Evolutionary conservation across 1,284 basidiomycete genomes (phyloP).

Genomic region (Ceratobasidium theobromae): DNA sequence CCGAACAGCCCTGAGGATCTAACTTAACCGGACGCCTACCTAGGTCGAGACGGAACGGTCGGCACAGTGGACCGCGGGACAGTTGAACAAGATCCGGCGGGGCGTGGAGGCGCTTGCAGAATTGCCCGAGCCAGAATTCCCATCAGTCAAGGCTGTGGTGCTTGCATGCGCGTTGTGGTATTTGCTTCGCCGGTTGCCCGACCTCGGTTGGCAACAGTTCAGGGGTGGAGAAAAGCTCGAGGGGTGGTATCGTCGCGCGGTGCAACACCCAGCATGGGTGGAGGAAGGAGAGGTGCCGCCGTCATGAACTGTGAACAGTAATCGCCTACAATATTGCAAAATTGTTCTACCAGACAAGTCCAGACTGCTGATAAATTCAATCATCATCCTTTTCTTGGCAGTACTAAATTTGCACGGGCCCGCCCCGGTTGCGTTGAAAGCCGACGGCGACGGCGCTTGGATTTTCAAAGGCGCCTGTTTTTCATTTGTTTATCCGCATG

Average conservation of each 20-base stretch:
- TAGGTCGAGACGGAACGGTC: slow-evolving; percentile 4
- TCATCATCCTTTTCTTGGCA: too few relatives aligned
- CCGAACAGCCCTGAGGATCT: background rate
- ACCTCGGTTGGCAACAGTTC: background rate
- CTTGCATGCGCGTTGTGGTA: slow-evolving; percentile 8
- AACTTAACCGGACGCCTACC: background rate
- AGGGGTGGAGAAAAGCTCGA: slow-evolving; percentile 8
- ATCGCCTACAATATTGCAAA: too few relatives aligned
- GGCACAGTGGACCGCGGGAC: background rate
- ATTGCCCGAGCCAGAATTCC: slow-evolving; percentile 17
- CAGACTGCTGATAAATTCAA: too few relatives aligned
- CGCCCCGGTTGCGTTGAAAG: too few relatives aligned
- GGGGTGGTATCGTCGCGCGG: slow-evolving; percentile 4
- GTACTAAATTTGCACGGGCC: too few relatives aligned
- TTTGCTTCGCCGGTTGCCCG: background rate
- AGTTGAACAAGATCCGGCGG: slow-evolving; percentile 14
- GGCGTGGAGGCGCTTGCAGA: slow-evolving; percentile 12
- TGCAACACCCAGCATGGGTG: slow-evolving; percentile 8
- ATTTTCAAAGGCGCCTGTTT: too few relatives aligned
- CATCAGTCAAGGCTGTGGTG: slow-evolving; percentile 14
- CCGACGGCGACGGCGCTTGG: too few relatives aligned
- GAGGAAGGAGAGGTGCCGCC: slow-evolving; percentile 28
- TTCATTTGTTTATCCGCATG: too few relatives aligned
- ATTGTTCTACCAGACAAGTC: too few relatives aligned
- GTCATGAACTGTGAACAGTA: background rate